Percentiles rank a stretch among this genome's conserved stretches.
Conservation (phyloP, 176 grass and related monocot species). For the Avena sativa region DNA sequence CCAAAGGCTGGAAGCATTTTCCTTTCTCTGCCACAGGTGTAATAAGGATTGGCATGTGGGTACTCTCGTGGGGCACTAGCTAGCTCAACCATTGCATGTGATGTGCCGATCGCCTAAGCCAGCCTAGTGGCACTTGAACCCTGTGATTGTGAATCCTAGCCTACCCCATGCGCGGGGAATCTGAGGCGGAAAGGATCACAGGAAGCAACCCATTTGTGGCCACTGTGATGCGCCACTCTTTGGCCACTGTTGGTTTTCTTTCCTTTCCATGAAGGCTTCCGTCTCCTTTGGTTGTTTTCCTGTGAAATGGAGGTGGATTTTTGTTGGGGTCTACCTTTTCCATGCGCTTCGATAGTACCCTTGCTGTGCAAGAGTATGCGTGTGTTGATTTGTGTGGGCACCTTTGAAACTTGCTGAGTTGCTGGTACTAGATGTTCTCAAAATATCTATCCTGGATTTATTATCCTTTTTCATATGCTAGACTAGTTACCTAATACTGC, state of each 20-base stretch:
- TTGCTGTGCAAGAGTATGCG: neutral
- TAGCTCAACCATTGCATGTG: constrained; percentile 40
- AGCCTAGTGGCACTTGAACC: constrained; percentile 37
- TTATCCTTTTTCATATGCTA: too few species aligned
- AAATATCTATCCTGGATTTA: too few species aligned
- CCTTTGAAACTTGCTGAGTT: constrained; percentile 10
- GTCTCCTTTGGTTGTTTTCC: constrained; percentile 34
- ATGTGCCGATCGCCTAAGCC: constrained; percentile 35
- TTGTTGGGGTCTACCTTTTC: constrained; percentile 34
- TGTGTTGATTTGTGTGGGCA: neutral
- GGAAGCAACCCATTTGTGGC: constrained; percentile 45
- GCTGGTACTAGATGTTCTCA: too few species aligned
- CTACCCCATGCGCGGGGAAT: constrained; percentile 36
- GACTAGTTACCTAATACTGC: too few species aligned
- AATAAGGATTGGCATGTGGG: constrained; percentile 44
- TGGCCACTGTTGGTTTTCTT: constrained; percentile 33
- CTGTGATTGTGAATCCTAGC: constrained; percentile 40
- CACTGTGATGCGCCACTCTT: constrained; percentile 36
- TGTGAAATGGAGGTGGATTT: constrained; percentile 45
- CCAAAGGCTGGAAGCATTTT: neutral
- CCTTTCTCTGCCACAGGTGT: neutral
- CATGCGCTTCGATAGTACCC: constrained; percentile 26
- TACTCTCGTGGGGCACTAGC: constrained; percentile 21
- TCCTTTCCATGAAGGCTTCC: constrained; percentile 27
- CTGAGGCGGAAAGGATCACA: constrained; percentile 41